These are phyloP conservation scores for Rhodotorula sp. DNA, from an alignment of 1,284 basidiomycete genomes.

Conservation along the genomic window DNA sequence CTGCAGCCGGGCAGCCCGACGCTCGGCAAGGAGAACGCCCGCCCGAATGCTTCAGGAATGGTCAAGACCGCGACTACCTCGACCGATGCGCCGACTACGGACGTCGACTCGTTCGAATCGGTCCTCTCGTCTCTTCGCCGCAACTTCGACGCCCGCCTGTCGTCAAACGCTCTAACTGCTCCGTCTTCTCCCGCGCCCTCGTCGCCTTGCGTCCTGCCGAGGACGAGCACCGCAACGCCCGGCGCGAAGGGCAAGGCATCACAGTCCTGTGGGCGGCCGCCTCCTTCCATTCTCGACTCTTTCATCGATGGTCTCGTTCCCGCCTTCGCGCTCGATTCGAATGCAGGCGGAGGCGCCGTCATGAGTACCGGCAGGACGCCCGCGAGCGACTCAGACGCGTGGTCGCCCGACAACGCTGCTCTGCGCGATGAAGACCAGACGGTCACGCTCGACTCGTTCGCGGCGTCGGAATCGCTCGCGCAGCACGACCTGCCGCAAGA, in stretches of 20 bases:
- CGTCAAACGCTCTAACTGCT: slow-evolving; percentile 39
- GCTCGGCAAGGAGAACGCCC: slow-evolving; percentile 27
- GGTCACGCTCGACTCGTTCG: slow-evolving; percentile 15
- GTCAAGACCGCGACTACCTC: background rate
- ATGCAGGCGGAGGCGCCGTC: background rate
- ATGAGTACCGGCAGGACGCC: slow-evolving; percentile 6
- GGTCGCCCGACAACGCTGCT: slow-evolving; percentile 19
- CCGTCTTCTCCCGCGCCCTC: slow-evolving; percentile 35
- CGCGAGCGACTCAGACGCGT: slow-evolving; percentile 35
- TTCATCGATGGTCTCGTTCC: slow-evolving; percentile 36
- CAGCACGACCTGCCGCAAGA: background rate
- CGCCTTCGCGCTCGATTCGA: slow-evolving; percentile 6
- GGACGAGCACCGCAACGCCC: slow-evolving; percentile 36
- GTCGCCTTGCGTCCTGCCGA: slow-evolving; percentile 38
- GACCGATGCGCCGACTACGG: slow-evolving; percentile 18
- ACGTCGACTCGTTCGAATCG: slow-evolving; percentile 30
- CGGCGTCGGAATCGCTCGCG: background rate
- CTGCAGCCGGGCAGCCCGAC: slow-evolving; percentile 23
- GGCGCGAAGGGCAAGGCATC: slow-evolving; percentile 39
- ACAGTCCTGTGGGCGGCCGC: slow-evolving; percentile 24
- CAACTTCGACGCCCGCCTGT: slow-evolving; percentile 34
- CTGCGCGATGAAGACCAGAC: slow-evolving; percentile 16
- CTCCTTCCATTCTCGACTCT: slow-evolving; percentile 36
- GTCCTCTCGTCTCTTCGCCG: slow-evolving; percentile 35
- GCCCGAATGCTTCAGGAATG: background rate